Conservation (phyloP, 768 basidiomycete genomes). For the Serendipita sp. region DNA sequence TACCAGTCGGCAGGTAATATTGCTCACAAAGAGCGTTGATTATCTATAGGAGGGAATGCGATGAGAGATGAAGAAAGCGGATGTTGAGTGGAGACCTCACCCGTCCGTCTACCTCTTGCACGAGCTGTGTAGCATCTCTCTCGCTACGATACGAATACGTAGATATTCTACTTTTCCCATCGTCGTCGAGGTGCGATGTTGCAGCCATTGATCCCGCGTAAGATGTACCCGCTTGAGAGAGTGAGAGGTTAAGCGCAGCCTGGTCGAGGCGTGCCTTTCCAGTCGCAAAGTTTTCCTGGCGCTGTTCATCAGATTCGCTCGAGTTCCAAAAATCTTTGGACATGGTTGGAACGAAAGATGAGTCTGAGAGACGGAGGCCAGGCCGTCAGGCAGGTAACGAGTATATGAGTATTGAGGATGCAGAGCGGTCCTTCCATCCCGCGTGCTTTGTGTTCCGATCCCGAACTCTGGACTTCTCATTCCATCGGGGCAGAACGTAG, state of each 20-base stretch:
- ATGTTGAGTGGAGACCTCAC: not conserved
- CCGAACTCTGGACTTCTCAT: too few relatives aligned
- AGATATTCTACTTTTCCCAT: not conserved
- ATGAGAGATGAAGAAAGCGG: not conserved
- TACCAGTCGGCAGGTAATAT: not conserved
- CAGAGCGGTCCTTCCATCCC: not conserved
- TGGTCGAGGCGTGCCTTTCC: not conserved
- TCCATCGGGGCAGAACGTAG: too few relatives aligned
- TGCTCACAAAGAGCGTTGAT: not conserved
- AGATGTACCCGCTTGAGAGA: not conserved
- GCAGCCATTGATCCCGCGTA: not conserved
- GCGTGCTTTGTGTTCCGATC: too few relatives aligned
- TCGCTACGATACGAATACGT: not conserved
- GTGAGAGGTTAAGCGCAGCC: not conserved
- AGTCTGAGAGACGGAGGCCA: not conserved
- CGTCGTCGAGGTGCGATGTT: not conserved
- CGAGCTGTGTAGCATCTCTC: not conserved
- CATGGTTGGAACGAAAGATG: not conserved
- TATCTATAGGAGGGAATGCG: not conserved
- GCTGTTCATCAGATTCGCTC: not conserved
- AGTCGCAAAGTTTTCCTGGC: not conserved
- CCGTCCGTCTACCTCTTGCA: not conserved
- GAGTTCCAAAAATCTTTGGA: not conserved
- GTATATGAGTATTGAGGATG: not conserved
- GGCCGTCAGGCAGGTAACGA: not conserved